Evolutionary conservation across 2,329 filamentous ascomycete genomes (phyloP).

Genomic region (Fusarium pininemorale): DNA sequence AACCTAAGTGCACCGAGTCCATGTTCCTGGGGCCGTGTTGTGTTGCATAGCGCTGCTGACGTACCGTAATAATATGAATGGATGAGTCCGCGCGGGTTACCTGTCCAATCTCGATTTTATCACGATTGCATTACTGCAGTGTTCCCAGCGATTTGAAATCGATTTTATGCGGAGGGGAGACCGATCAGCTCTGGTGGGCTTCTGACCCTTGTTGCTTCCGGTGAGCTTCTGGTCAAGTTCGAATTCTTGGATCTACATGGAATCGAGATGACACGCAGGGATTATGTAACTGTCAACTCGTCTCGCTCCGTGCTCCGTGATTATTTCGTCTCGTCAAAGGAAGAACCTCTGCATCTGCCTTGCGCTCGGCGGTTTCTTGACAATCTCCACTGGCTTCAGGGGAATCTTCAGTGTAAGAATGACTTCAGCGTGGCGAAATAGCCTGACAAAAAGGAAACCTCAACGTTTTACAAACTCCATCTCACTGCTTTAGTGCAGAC

Average conservation of each 20-base stretch:
- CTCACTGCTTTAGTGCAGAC: slow-evolving; percentile 2
- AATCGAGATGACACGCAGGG: slow-evolving; percentile 37
- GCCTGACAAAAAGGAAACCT: background rate
- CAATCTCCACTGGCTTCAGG: slow-evolving; percentile 17
- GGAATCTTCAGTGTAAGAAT: background rate
- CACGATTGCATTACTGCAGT: background rate
- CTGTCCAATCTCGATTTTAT: slow-evolving; percentile 29
- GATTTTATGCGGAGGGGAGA: slow-evolving; percentile 22
- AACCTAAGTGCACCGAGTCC: slow-evolving; percentile 4
- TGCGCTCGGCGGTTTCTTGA: slow-evolving; percentile 18
- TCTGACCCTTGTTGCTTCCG: slow-evolving; percentile 20
- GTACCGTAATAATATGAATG: slow-evolving; percentile 20
- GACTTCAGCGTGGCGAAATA: slow-evolving; percentile 3
- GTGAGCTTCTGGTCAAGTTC: slow-evolving; percentile 31
- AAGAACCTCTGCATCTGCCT: slow-evolving; percentile 10
- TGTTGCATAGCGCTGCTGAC: slow-evolving; percentile 22
- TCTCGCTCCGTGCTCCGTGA: slow-evolving; percentile 27
- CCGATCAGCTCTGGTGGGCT: slow-evolving; percentile 24
- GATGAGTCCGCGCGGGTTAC: background rate
- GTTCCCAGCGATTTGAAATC: slow-evolving; percentile 22
- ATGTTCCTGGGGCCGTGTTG: slow-evolving; percentile 9
- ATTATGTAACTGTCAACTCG: slow-evolving; percentile 31
- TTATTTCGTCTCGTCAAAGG: slow-evolving; percentile 27
- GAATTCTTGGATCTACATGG: slow-evolving; percentile 29
- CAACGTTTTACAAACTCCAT: background rate